Conservation (phyloP, 306 rosid genomes). For the Casuarina equisetifolia region DNA sequence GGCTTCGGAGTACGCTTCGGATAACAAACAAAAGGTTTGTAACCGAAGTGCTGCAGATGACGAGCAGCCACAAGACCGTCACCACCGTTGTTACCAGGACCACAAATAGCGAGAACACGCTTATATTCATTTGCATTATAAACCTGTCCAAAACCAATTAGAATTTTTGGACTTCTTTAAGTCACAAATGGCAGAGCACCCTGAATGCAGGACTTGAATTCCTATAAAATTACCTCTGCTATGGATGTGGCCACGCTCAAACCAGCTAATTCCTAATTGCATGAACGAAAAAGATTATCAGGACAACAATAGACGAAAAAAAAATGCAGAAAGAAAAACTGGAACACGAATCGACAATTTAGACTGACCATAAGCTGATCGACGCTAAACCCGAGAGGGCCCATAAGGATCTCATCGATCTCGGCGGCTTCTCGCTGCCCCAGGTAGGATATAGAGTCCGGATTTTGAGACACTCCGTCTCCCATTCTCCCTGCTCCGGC, state of each 20-base stretch:
- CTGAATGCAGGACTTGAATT: not conserved
- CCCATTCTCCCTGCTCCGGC: constrained; percentile 23
- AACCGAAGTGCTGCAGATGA: constrained; percentile 86
- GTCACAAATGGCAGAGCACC: constrained; percentile 13
- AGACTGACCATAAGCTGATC: constrained; percentile 84
- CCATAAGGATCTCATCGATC: constrained; percentile 92
- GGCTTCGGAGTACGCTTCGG: constrained; percentile 87
- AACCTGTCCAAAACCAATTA: constrained; percentile 47
- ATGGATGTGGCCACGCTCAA: constrained; percentile 85
- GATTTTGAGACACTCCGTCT: constrained; percentile 14
- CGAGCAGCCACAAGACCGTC: constrained; percentile 98
- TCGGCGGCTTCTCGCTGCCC: constrained; percentile 83
- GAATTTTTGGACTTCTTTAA: constrained; percentile 1
- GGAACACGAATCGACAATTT: not conserved
- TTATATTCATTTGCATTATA: constrained; percentile 64
- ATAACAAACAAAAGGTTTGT: constrained; percentile 70
- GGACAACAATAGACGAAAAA: not conserved
- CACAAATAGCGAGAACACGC: constrained; percentile 80
- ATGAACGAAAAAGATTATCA: constrained; percentile 6
- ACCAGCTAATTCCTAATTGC: constrained; percentile 88
- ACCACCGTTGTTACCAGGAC: constrained; percentile 98
- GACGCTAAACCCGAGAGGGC: constrained; percentile 86
- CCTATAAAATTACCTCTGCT: constrained; percentile 61
- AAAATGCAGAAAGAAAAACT: not conserved
- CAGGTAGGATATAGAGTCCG: constrained; percentile 62